phyloP scores from a whole-genome alignment of 1,139 yeast species.

The Pichia sp. region DNA sequence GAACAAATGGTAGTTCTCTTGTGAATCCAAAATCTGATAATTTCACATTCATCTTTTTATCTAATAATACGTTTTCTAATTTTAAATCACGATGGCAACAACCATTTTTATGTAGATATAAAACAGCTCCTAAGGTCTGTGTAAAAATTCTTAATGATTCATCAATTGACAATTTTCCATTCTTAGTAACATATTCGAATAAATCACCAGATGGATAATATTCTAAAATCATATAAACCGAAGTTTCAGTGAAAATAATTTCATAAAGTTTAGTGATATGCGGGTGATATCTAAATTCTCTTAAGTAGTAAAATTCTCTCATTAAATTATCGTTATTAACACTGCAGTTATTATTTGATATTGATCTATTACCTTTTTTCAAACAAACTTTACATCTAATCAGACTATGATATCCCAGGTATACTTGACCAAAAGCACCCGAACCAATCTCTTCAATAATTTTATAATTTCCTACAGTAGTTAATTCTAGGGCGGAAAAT shows the following conservation, averaged over 20 bases:
- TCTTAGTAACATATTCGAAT: conserved; percentile 61
- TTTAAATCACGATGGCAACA: conserved; percentile 89
- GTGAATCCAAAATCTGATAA: conserved; percentile 93
- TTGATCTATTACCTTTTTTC: conserved; percentile 59
- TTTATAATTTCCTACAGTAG: conserved; percentile 71
- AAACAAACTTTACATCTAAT: conserved; percentile 74
- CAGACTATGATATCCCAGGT: conserved; percentile 70
- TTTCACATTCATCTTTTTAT: conserved; percentile 63
- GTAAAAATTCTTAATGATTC: conserved; percentile 61
- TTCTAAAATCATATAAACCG: conserved; percentile 84
- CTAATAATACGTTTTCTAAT: conserved; percentile 76
- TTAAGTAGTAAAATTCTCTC: conserved; percentile 83
- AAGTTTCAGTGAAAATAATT: conserved; percentile 70
- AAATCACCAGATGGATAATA: conserved; percentile 88
- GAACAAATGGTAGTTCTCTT: conserved; percentile 48
- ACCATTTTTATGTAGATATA: conserved; percentile 74
- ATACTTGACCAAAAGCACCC: conserved; percentile 90
- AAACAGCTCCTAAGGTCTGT: conserved; percentile 77
- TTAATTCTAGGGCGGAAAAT: conserved; percentile 34
- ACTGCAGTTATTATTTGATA: conserved; percentile 1
- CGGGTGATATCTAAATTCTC: conserved; percentile 69
- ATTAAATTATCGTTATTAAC: conserved; percentile 73
- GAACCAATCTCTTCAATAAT: conserved; percentile 73
- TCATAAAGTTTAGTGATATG: conserved; percentile 83
- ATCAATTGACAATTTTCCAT: conserved; percentile 45